Evolutionary conservation across 768 basidiomycete species (phyloP).

Genomic region (Trametes cingulata): DNA sequence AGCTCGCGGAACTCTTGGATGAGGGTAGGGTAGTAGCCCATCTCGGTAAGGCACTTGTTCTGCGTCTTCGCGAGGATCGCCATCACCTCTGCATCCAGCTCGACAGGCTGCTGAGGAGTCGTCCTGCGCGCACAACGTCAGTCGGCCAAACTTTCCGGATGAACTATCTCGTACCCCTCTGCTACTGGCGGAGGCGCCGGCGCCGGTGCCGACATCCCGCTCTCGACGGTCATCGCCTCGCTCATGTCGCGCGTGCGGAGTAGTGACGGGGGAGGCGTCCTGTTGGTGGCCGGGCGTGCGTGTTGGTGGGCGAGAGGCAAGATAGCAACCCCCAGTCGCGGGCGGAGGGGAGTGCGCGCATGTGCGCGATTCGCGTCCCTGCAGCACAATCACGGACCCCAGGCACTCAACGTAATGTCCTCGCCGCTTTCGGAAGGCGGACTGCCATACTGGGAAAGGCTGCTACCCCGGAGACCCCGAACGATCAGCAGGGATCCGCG

Average conservation of each 20-base stretch:
- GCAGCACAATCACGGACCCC: conserved; percentile 1
- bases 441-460: neutral
- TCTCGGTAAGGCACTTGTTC: conserved; percentile 25
- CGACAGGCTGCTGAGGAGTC: neutral
- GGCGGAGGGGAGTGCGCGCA: neutral
- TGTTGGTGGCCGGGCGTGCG: neutral
- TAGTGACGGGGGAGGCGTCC: neutral
- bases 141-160: neutral
- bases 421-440: neutral
- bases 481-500: neutral
- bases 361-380: neutral
- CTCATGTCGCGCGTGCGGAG: conserved; percentile 1
- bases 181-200: neutral
- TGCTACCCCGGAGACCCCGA: neutral
- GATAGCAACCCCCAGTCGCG: neutral
- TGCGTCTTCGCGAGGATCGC: conserved; percentile 15
- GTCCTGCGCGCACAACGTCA: neutral
- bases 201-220: neutral
- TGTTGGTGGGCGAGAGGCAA: neutral
- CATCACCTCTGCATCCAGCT: conserved; percentile 11
- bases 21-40: conserved; percentile 47
- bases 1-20: conserved; percentile 37
- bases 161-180: conserved; percentile 1
- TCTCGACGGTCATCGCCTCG: neutral
- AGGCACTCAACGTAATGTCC: neutral